A percentile compares a stretch with the other conserved stretches of the same genome.
phyloP scores from a whole-genome alignment of 78 protist genomes.

The Capsaspora owczarzaki region DNA sequence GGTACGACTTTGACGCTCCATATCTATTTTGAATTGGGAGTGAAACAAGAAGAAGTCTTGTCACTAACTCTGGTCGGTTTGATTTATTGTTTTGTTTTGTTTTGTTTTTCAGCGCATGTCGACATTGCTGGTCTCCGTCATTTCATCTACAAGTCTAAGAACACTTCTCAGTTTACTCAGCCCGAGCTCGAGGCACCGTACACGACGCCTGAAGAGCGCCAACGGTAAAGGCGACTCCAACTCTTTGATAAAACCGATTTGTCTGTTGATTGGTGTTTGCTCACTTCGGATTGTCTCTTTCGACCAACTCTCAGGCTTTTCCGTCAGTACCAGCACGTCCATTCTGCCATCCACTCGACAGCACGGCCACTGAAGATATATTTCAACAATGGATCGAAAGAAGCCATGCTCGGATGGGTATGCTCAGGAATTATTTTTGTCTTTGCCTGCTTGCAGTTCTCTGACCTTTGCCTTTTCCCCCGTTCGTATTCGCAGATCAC shows the following conservation, averaged over 20 bases:
- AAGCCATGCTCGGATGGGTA: conserved; percentile 13
- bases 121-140: conserved; percentile 4
- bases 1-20: background rate
- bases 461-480: background rate
- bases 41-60: too few species aligned
- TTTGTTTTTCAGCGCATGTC: background rate
- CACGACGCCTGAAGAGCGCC: background rate
- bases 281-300: background rate
- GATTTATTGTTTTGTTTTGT: too few species aligned
- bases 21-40: background rate
- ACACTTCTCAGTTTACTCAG: background rate
- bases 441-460: background rate
- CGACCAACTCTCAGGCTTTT: background rate
- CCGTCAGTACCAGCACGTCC: background rate
- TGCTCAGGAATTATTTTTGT: background rate
- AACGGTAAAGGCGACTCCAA: background rate
- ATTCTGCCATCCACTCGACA: background rate
- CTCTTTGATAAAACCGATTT: too few species aligned
- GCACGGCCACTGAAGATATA: conserved; percentile 5
- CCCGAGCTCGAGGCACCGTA: conserved; percentile 7
- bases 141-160: conserved; percentile 6
- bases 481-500: background rate
- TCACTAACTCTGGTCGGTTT: too few species aligned
- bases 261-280: background rate
- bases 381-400: background rate